Conservation (phyloP, 2,329 filamentous ascomycete genomes). For the Aspergillus phoenicis region DNA sequence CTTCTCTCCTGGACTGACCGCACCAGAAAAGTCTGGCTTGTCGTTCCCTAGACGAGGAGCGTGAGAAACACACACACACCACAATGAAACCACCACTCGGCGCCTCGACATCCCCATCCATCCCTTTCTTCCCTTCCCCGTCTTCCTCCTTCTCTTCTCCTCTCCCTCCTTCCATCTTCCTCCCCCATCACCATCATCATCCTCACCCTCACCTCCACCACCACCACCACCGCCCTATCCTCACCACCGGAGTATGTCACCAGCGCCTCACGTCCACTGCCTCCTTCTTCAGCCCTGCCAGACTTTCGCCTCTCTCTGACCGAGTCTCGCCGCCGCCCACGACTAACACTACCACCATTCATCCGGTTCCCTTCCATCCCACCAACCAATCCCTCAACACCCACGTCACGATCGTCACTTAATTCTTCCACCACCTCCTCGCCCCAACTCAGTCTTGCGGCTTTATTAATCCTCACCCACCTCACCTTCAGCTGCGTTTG, state of each 20-base stretch:
- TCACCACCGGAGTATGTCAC: conserved; percentile 36
- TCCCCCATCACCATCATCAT: conserved; percentile 14
- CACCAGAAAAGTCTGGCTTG: conserved; percentile 27
- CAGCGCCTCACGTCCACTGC: conserved; percentile 26
- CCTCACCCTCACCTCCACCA: conserved; percentile 14
- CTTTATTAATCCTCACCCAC: conserved; percentile 3
- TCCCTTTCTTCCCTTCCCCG: conserved; percentile 33
- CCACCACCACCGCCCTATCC: conserved; percentile 20
- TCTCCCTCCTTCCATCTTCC: conserved; percentile 21
- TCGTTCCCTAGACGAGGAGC: conserved; percentile 26
- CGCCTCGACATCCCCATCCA: conserved; percentile 30
- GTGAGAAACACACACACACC: conserved; percentile 30
- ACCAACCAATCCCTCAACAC: conserved; percentile 14
- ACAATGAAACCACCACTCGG: conserved; percentile 35
- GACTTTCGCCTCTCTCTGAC: conserved; percentile 38
- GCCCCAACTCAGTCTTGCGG: neutral
- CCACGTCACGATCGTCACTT: conserved; percentile 28
- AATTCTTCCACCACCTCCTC: conserved; percentile 1
- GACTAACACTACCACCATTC: conserved; percentile 19
- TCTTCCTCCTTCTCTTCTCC: conserved; percentile 17
- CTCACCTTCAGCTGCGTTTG: conserved; percentile 12
- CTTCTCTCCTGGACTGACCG: conserved; percentile 24
- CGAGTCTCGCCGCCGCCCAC: conserved; percentile 29
- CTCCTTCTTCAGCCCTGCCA: conserved; percentile 26
- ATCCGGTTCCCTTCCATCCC: conserved; percentile 12